Base-by-base conservation (phyloP, 352 stramenopile genomes). In the Phytopythium aichiense region DNA sequence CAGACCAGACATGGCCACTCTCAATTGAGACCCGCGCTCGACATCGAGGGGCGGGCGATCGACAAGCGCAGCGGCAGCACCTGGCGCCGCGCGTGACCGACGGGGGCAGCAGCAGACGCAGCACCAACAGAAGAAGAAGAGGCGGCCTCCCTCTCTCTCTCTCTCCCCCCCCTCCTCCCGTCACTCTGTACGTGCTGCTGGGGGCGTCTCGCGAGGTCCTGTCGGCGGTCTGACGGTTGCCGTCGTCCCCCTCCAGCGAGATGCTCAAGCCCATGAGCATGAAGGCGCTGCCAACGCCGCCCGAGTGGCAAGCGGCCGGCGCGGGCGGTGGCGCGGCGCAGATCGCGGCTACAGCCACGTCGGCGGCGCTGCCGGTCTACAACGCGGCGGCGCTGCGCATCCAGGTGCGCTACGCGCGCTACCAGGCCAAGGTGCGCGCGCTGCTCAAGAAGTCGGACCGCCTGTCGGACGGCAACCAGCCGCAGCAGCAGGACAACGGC, bases 321-420 rank as follows among this genome's bases (percentile, higher is more conserved):
- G 54, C 53, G 22, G 59, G 54, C 40, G 46, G 31, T 12, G 50
- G 45, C n/a, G 54, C n/a, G 31, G 16, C 45, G 5, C 48, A 54
- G 9, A 76, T 38, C 38, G 68, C 67, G 16, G 35, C 56, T 72
- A 22, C 71, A 54, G 25, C 58, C 45, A 12, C 68, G 61, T 48
- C 43, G 74, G 49, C 66, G 65, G 28, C 71, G 23, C 68, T 83
- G 11, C 71, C 80, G 37, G 67, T 77, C 50, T 69, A 66, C 40
- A 71, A 83, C 50, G 66, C 65, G 13, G 71, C 79, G 25, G 81
- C 83, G 25, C 43, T 82, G 66, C 73, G 84, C 30, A 87, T 93
- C 61, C 84, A 91, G 64, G 55, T 86, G 63, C 81, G 79, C 43
- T 93, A 93, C 67, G 79, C 82, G 49, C 77, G 81, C 52, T 89